Percentiles rank a stretch among this genome's conserved stretches.
Conservation (phyloP, 139 green algal genomes). For the Eudorina sp. region DNA sequence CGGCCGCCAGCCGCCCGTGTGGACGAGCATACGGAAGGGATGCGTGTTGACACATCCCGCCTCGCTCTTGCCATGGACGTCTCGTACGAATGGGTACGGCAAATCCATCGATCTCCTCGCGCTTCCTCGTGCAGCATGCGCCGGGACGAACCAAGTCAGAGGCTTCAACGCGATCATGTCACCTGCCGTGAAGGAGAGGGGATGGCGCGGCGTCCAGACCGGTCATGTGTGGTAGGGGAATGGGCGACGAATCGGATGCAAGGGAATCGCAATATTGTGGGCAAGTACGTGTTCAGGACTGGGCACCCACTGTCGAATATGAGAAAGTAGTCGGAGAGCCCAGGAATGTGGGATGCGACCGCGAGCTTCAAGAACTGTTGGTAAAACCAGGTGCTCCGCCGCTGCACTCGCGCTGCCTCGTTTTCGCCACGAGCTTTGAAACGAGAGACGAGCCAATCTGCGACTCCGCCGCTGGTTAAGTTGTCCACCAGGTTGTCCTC, state of each 20-base stretch:
- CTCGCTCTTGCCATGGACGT: background rate
- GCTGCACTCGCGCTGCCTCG: background rate
- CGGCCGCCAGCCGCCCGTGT: background rate
- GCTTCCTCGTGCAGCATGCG: background rate
- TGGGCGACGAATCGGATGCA: no score
- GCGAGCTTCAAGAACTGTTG: constrained; percentile 14
- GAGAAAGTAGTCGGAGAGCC: constrained; percentile 1
- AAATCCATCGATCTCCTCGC: background rate
- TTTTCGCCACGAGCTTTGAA: background rate
- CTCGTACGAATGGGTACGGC: background rate
- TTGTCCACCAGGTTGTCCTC: background rate
- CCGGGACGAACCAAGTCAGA: constrained; percentile 1
- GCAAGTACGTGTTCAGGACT: background rate
- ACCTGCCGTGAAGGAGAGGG: background rate
- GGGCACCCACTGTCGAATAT: background rate
- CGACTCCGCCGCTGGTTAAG: background rate
- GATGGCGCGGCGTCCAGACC: no score
- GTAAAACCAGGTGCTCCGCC: background rate
- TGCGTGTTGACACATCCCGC: background rate
- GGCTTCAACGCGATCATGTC: constrained; percentile 6
- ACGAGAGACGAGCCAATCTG: background rate
- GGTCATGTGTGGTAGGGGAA: no score
- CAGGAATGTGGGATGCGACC: background rate
- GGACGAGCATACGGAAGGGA: background rate
- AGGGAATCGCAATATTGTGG: background rate